Evolutionary conservation across 164 flowering plant species (phyloP).

Genomic region (Kalanchoe fedtschenkoi): DNA sequence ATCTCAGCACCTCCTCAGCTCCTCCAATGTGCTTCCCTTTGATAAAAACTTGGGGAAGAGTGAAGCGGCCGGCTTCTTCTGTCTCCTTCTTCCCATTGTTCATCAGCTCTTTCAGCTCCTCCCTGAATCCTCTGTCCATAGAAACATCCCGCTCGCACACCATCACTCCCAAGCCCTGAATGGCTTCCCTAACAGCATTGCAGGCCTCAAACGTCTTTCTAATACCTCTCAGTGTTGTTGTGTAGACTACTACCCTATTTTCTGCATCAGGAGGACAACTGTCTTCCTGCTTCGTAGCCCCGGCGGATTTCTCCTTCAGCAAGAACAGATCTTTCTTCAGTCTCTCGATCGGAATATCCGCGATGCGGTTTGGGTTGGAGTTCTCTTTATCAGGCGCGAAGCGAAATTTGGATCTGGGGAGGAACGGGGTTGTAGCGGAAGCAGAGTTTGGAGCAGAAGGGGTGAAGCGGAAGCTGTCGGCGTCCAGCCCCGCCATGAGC

Average conservation of each 20-base stretch:
- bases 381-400: neutral
- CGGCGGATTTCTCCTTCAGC: neutral
- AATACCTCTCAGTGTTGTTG: slow-evolving; percentile 70
- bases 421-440: neutral
- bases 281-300: slow-evolving; percentile 17
- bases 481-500: slow-evolving; percentile 84
- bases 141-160: slow-evolving; percentile 72
- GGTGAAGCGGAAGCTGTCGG: slow-evolving; percentile 58
- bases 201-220: slow-evolving; percentile 76
- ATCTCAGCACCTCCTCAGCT: slow-evolving; percentile 60
- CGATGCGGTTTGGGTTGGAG: slow-evolving; percentile 12
- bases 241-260: slow-evolving; percentile 59
- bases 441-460: slow-evolving; percentile 14
- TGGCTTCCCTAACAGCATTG: slow-evolving; percentile 50
- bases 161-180: slow-evolving; percentile 42
- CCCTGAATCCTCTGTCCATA: slow-evolving; percentile 74
- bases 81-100: slow-evolving; percentile 29
- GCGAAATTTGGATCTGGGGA: slow-evolving; percentile 8
- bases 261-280: slow-evolving; percentile 60
- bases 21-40: slow-evolving; percentile 80
- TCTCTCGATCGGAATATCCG: neutral
- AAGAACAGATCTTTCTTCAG: neutral
- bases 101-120: slow-evolving; percentile 58
- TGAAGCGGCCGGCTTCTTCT: neutral
- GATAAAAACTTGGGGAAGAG: slow-evolving; percentile 66